Base-by-base conservation (phyloP, 495 filamentous ascomycete species). In the Penicillium atrosanguineum region DNA sequence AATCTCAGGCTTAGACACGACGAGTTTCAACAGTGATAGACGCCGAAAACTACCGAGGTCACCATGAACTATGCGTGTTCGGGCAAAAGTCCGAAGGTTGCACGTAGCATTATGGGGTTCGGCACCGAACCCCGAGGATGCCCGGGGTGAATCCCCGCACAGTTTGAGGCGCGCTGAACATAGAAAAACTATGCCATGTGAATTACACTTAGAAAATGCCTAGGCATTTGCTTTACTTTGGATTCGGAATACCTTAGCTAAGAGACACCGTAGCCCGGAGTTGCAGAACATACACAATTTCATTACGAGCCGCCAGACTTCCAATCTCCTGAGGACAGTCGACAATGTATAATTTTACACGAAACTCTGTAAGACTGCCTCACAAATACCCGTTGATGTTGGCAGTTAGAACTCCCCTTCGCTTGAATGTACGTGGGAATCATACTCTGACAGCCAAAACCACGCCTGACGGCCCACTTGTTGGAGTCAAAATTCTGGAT, bases 401-500 rank as follows among this genome's bases (percentile, higher is more conserved):
- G 31, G 31, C 11, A 34, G 3, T 34, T 4, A 34, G 1, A 14
- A 34, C 12, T 34, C 12, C 31, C 4, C 11, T 34, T 14, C 31
- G 31, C 3, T 14, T 34, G 31, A 15, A 8, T 8, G 0, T 34
- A 34, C 31, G 31, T 14, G 11, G 31, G 31, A 34, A 34, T 15
- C 31, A 34, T 14, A 34, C 31, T 14, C 4, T 3, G 1, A 14
- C 31, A 14, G 4, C 31, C 11, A 14, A 14, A 34, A 12, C 12
- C 31, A 34, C 31, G 3, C 11, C 9, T 34, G 12, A 1, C 31
- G 52, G 57, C 6, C 88, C 90, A 16, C 75, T 95, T 44, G 77
- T 83, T 7, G 91, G 91, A 7, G 83, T 90, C 48, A 78, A 83
- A 44, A 88, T 96, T 9, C 71, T 96, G 8, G 91, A 96, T 63